Percentiles rank a stretch among this genome's conserved stretches.
Evolutionary conservation across 352 stramenopile species (phyloP).

Genomic region (Globisporangium rhizosaccharum): DNA sequence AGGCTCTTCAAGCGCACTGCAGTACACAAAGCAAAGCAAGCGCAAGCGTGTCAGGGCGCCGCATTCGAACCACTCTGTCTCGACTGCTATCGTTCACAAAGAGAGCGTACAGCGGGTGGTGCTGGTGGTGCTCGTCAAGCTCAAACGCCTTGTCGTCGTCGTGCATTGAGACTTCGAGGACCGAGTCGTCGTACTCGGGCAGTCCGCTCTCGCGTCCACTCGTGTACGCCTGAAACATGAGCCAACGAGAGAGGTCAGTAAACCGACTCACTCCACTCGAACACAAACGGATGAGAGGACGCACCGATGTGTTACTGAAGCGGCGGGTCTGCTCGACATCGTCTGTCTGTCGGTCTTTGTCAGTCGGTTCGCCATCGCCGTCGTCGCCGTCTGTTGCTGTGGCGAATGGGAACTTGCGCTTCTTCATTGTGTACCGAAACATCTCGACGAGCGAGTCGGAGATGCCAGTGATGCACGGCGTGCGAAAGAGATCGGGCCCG

Average conservation of each 20-base stretch:
- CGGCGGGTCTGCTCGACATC: conserved; percentile 67
- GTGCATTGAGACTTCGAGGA: conserved; percentile 16
- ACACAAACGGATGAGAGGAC: not conserved
- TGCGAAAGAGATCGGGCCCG: conserved; percentile 43
- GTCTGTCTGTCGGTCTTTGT: conserved; percentile 1
- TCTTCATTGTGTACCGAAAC: conserved; percentile 85
- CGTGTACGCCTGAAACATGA: not conserved
- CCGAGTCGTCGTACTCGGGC: conserved; percentile 7
- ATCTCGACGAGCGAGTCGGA: conserved; percentile 59
- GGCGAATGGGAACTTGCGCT: conserved; percentile 74
- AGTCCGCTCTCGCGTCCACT: conserved; percentile 12
- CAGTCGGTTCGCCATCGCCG: not conserved
- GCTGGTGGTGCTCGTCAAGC: conserved; percentile 31
- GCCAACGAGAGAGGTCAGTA: not conserved
- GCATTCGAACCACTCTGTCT: too few relatives aligned
- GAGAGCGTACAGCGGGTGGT: conserved; percentile 7
- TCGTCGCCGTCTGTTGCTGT: conserved; percentile 13
- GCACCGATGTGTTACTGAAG: conserved; percentile 56
- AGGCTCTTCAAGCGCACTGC: conserved; percentile 30
- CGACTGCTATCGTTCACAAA: not conserved
- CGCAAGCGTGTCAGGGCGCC: conserved; percentile 1
- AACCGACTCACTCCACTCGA: not conserved
- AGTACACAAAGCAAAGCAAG: not conserved
- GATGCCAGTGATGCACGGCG: conserved; percentile 54
- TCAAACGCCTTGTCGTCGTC: conserved; percentile 42